Conservation (phyloP, 2,329 filamentous ascomycete species). For the Fusarium anguioides region DNA sequence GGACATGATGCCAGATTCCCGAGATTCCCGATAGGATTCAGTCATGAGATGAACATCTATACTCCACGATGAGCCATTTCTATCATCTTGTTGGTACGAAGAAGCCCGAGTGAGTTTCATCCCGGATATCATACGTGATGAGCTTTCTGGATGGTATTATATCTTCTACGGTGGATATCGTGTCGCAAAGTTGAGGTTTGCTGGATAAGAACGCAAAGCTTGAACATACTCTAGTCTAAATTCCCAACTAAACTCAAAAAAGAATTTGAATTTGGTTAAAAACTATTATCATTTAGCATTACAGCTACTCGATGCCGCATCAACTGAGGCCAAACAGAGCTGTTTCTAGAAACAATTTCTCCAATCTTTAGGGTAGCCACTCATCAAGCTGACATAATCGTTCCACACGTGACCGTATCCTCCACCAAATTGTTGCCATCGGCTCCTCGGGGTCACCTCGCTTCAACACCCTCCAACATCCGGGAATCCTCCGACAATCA, state of each 20-base stretch:
- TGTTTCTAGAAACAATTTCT: not conserved
- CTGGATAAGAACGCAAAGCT: too few species aligned
- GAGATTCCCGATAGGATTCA: constrained; percentile 8
- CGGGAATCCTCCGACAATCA: constrained; percentile 59
- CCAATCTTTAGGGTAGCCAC: constrained; percentile 11
- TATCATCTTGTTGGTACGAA: not conserved
- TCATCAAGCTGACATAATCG: not conserved
- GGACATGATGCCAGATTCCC: constrained; percentile 18
- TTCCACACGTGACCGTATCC: constrained; percentile 15
- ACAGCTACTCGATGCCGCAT: too few species aligned
- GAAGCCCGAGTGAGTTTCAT: too few species aligned
- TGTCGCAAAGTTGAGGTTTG: too few species aligned
- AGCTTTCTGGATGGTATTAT: too few species aligned
- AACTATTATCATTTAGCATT: too few species aligned
- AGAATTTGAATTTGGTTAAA: too few species aligned
- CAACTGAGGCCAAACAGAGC: too few species aligned
- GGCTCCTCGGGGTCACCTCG: constrained; percentile 53
- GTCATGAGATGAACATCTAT: constrained; percentile 8
- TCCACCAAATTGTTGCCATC: constrained; percentile 31
- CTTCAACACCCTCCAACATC: constrained; percentile 52
- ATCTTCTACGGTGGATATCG: too few species aligned
- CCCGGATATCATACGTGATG: not conserved
- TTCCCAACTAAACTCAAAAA: too few species aligned
- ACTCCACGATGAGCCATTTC: constrained; percentile 4
- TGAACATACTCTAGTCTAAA: too few species aligned